Evolutionary conservation across 208 protist species (phyloP).

Genomic region (Leishmania tropica): DNA sequence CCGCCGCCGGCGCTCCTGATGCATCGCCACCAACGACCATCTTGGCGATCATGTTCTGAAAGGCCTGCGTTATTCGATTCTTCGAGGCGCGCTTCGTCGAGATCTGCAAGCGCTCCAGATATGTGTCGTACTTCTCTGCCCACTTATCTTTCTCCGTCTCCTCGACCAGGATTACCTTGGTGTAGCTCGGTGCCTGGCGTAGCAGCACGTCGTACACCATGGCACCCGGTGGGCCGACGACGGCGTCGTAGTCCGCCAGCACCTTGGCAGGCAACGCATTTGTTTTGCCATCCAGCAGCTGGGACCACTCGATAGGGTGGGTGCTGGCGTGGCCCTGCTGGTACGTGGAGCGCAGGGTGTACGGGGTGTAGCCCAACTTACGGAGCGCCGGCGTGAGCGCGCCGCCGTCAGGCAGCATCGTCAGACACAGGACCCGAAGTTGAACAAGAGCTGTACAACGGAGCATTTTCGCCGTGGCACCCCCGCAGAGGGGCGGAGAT

Average conservation of each 20-base stretch:
- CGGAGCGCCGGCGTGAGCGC: constrained; percentile 56
- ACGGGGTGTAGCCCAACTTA: constrained; percentile 70
- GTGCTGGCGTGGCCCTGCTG: constrained; percentile 51
- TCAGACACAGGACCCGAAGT: constrained; percentile 79
- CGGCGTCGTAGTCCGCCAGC: constrained; percentile 56
- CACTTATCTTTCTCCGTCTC: constrained; percentile 63
- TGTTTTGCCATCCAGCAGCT: constrained; percentile 35
- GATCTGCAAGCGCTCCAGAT: constrained; percentile 35
- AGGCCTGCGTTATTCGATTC: constrained; percentile 41
- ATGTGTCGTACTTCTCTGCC: constrained; percentile 41
- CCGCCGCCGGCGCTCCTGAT: background rate
- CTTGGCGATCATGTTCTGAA: constrained; percentile 57
- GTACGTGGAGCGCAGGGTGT: constrained; percentile 55
- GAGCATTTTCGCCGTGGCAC: constrained; percentile 17
- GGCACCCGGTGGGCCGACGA: constrained; percentile 61
- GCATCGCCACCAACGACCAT: constrained; percentile 47
- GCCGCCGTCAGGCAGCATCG: constrained; percentile 63
- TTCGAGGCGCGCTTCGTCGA: constrained; percentile 31
- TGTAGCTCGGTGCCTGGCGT: constrained; percentile 61
- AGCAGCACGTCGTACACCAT: constrained; percentile 65
- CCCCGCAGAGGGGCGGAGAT: background rate
- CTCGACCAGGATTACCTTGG: constrained; percentile 79
- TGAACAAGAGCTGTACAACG: background rate
- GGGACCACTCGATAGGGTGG: constrained; percentile 55
- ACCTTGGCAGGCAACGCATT: constrained; percentile 21